These are phyloP conservation scores for Silene uniflora DNA, from an alignment of 148 eudicot species.

Conservation along the genomic window DNA sequence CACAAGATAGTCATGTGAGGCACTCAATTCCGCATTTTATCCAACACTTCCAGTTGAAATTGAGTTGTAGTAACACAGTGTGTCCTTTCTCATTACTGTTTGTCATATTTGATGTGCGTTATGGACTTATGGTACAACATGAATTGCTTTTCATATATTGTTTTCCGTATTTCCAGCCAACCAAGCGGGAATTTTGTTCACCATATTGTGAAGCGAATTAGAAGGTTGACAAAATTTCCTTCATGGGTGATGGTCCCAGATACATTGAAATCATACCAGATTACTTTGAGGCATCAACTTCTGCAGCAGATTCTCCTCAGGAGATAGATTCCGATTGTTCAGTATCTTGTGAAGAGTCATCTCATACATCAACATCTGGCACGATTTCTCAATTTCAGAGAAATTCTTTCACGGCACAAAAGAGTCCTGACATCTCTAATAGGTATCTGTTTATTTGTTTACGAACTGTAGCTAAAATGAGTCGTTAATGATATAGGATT, in stretches of 20 bases:
- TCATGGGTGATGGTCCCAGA: constrained; percentile 82
- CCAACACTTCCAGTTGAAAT: too few species aligned
- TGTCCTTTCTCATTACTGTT: too few species aligned
- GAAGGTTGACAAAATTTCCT: constrained; percentile 17
- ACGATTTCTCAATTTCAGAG: constrained; percentile 23
- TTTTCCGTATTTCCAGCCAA: too few species aligned
- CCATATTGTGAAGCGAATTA: not conserved
- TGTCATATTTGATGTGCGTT: too few species aligned
- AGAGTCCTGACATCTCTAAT: constrained; percentile 27
- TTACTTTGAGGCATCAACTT: constrained; percentile 51
- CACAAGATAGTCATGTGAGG: too few species aligned
- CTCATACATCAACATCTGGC: constrained; percentile 35
- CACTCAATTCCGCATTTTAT: too few species aligned
- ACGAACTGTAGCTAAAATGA: not conserved
- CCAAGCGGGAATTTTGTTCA: too few species aligned
- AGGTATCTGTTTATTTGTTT: constrained; percentile 39
- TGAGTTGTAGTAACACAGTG: too few species aligned
- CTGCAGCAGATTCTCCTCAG: constrained; percentile 28
- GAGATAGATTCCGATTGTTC: constrained; percentile 27
- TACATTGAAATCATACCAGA: constrained; percentile 60
- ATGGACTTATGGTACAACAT: too few species aligned
- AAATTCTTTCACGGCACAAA: constrained; percentile 30
- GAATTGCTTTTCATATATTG: too few species aligned
- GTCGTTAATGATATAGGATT: constrained; percentile 21
- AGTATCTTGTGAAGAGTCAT: constrained; percentile 30